These are phyloP conservation scores for Rhodamnia rubescens DNA, from an alignment of 345 rosid species.

Conservation along the genomic window DNA sequence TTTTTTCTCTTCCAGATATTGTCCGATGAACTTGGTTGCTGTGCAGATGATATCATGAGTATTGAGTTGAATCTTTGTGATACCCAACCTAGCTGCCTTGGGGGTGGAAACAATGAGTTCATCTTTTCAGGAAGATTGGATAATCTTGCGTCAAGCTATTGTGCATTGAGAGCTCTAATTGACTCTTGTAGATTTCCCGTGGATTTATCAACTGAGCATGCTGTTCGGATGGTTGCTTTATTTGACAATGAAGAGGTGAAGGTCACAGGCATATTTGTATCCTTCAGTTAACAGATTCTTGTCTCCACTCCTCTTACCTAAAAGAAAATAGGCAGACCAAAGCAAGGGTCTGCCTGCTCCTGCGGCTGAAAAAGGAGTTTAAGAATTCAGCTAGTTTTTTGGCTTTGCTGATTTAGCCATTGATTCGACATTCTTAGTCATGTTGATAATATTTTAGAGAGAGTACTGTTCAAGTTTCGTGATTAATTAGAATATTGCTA, in stretches of 20 bases:
- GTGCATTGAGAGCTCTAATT: conserved; percentile 79
- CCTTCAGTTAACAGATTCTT: background rate
- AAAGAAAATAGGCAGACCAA: background rate
- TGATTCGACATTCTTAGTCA: background rate
- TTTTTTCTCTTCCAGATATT: conserved; percentile 35
- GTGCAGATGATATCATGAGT: conserved; percentile 52
- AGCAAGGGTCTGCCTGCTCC: background rate
- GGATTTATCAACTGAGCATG: conserved; percentile 51
- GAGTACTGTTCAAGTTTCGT: background rate
- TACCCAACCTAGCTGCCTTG: conserved; percentile 96
- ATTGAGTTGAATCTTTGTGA: conserved; percentile 90
- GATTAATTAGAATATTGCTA: background rate
- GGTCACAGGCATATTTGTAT: background rate
- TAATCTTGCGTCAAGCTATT: conserved; percentile 88
- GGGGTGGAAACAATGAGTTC: conserved; percentile 84
- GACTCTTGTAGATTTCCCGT: conserved; percentile 51
- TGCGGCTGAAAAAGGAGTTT: background rate
- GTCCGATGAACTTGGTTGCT: conserved; percentile 59
- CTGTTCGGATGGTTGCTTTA: conserved; percentile 77
- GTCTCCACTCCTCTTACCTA: background rate
- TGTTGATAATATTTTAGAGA: background rate
- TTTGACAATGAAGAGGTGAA: conserved; percentile 96
- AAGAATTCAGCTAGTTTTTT: background rate
- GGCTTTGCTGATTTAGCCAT: background rate
- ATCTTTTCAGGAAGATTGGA: conserved; percentile 94